phyloP scores from a whole-genome alignment of 2,329 filamentous ascomycete species.

The Helicocarpus griseus region DNA sequence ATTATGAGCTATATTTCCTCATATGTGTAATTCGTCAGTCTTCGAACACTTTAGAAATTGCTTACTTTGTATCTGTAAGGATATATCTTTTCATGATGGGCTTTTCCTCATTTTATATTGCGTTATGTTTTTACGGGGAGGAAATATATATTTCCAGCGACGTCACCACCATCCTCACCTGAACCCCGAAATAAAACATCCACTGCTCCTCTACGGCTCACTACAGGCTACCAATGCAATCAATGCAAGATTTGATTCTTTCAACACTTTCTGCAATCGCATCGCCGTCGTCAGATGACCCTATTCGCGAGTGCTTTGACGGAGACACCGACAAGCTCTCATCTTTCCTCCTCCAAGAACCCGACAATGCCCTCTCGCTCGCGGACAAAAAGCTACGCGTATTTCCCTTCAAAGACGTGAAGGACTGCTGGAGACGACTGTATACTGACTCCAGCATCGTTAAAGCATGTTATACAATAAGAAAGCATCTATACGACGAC shows the following conservation, averaged over 20 bases:
- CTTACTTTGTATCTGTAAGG: no score
- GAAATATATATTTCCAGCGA: not conserved
- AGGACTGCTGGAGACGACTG: slow-evolving; percentile 46
- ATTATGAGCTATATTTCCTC: not conserved
- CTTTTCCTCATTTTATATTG: no score
- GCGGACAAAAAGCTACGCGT: slow-evolving; percentile 46
- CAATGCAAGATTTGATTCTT: slow-evolving; percentile 17
- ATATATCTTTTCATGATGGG: no score
- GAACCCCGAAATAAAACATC: not conserved
- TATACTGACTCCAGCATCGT: slow-evolving; percentile 49
- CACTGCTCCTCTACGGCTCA: not conserved
- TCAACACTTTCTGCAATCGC: slow-evolving; percentile 21
- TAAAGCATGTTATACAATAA: slow-evolving; percentile 30
- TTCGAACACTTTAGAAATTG: no score
- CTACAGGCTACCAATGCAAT: not conserved
- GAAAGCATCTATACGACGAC: slow-evolving; percentile 8
- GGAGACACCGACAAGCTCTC: slow-evolving; percentile 15
- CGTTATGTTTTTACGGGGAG: not conserved
- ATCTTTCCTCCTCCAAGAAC: slow-evolving; percentile 20
- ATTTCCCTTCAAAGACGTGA: slow-evolving; percentile 49
- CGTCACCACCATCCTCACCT: not conserved
- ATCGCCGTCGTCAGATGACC: slow-evolving; percentile 22
- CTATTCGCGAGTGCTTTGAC: slow-evolving; percentile 27
- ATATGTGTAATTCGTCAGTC: not conserved
- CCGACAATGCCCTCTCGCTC: slow-evolving; percentile 36